A percentile compares a stretch with the other conserved stretches of the same genome.
Conservation (phyloP, 805 yeast genomes). For the Saturnispora diversa region DNA sequence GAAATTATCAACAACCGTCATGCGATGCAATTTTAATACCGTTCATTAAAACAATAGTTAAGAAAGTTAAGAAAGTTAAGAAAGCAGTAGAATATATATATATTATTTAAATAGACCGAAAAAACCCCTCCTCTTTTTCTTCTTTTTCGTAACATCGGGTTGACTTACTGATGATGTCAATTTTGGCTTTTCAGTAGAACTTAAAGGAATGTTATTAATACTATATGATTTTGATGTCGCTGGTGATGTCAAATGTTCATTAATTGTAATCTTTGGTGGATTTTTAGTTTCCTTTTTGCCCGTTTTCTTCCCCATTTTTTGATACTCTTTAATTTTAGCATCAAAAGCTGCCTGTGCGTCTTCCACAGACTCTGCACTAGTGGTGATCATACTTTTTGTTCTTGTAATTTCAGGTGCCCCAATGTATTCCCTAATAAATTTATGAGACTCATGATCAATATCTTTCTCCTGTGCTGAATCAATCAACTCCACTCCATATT, state of each 20-base stretch:
- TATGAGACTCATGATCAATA: slow-evolving; percentile 32
- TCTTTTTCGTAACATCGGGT: slow-evolving; percentile 1
- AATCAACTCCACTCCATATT: slow-evolving; percentile 30
- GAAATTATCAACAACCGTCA: no score
- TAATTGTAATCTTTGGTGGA: slow-evolving; percentile 17
- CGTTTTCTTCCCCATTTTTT: slow-evolving; percentile 11
- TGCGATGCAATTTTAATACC: no score
- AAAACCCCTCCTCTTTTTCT: slow-evolving; percentile 13
- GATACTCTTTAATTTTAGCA: slow-evolving; percentile 10
- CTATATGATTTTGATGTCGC: not conserved
- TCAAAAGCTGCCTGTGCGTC: slow-evolving; percentile 11
- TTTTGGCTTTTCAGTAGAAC: not conserved
- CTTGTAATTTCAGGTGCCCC: slow-evolving; percentile 31
- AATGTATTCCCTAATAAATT: slow-evolving; percentile 35
- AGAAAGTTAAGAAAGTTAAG: no score
- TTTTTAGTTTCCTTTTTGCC: not conserved
- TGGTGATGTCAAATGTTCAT: slow-evolving; percentile 2
- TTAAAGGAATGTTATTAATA: no score
- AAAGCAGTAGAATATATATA: no score
- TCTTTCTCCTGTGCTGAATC: slow-evolving; percentile 27
- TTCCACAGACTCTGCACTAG: slow-evolving; percentile 1
- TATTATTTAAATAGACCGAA: slow-evolving; percentile 9
- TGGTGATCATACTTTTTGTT: slow-evolving; percentile 26
- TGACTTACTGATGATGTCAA: not conserved
- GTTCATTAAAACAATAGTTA: no score